Base-by-base conservation (phyloP, 345 rosid genomes). In the Hibiscus trionum region DNA sequence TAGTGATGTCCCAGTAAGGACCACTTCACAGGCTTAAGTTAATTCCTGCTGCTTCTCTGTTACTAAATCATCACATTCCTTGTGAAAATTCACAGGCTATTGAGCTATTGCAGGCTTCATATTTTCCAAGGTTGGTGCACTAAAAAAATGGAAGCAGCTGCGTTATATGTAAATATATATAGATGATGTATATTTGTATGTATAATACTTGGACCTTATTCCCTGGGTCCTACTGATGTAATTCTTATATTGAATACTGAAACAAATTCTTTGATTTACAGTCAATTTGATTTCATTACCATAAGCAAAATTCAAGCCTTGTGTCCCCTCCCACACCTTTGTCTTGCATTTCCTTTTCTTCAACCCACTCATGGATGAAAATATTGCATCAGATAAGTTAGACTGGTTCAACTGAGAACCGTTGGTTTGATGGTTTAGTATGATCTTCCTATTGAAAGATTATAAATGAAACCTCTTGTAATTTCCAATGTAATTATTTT, bases 181-280 rank as follows among this genome's bases (percentile, higher is more conserved):
- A 21, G 24, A 21, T 21, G 24, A 21, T 21, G 24, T 21, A 21
- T 21, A 21, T 21, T 21, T 57, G 11, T 55, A 55, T 55, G 17
- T 55, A 55, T 55, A n/a, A 72, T 78, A 78, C 55, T 72, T 61
- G 55, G 72, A 47, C 69, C 33, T 47, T 69, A 72, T 67, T 17
- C 29, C 17, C 42, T 16, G 2, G 33, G 27, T 60, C 63, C 26
- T 50, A 14, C 61, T 50, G 16, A 56, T 74, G 71, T 73, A 75
- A 72, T 57, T 66, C 63, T 72, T 73, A 15, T 75, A 56, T 49
- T 75, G 85, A 78, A 83, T 79, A 85, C 85, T 72, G 74, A 73
- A 76, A 53, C 73, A 80, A 76, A 72, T 84, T 82, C 76, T 71
- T 85, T 77, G 53, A 74, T 75, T 33, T 27, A 66, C 50, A 44